Conservation (phyloP, 2,329 filamentous ascomycete genomes). For the Xylaria digitata region DNA sequence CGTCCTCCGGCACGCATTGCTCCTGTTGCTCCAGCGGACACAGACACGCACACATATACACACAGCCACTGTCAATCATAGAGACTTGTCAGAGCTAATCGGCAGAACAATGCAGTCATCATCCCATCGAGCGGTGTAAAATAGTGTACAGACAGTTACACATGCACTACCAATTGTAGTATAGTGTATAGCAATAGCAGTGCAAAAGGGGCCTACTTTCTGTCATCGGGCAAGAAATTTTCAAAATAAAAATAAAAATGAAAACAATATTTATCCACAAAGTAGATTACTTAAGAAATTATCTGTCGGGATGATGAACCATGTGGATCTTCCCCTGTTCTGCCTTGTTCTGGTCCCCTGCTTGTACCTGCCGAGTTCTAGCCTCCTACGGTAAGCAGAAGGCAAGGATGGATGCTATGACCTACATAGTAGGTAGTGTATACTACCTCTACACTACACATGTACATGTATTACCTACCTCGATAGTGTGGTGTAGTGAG, state of each 20-base stretch:
- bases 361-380: constrained; percentile 13
- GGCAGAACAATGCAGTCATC: constrained; percentile 6
- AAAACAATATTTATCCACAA: too few species aligned
- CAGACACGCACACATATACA: too few species aligned
- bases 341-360: neutral
- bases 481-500: too few species aligned
- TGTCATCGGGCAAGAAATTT: neutral
- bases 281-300: constrained; percentile 15
- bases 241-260: too few species aligned
- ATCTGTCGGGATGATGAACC: constrained; percentile 2
- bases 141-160: neutral
- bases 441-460: too few species aligned
- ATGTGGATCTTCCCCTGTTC: neutral
- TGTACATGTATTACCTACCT: too few species aligned
- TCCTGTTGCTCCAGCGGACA: neutral
- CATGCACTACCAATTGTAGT: too few species aligned
- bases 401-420: neutral
- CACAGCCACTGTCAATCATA: constrained; percentile 18
- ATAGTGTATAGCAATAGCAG: too few species aligned
- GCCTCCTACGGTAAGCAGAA: neutral
- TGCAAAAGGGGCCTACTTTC: constrained; percentile 1
- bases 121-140: neutral
- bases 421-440: too few species aligned
- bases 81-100: neutral
- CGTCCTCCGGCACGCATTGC: neutral